Evolutionary conservation across 768 basidiomycete genomes (phyloP), one percentile per base, ranked within the genome.

Genomic region (Rhodosporidiobolus sp.): DNA sequence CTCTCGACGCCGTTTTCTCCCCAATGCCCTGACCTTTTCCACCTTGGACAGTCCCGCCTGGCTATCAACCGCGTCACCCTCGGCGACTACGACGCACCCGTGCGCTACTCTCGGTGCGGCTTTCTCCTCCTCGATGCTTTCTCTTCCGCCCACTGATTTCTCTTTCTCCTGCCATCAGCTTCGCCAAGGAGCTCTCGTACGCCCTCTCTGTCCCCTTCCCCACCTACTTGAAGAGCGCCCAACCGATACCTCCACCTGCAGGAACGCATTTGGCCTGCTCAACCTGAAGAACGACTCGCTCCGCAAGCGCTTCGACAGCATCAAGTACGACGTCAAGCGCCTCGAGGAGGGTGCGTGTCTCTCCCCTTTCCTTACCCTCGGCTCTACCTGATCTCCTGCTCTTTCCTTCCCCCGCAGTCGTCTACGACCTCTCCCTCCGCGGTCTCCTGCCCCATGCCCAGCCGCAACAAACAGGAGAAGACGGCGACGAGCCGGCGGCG

Each of bases 281-380:
- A 84, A 84, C 66, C 79, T 84, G 24, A 81, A 83, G 69, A 84
- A 84, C 72, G 83, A 84, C 68, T 79, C 80, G 34, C 75, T 83
- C 20, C 69, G 82, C 52, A 79, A 82, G 35, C 78, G 80, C 38
- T 83, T 83, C 69, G 82, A 83, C 76, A 79, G 79, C 28, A 75
- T 83, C 63, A 83, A 83, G 73, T 84, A 83, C 77, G 83, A 83
- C 62, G 75, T 83, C 52, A 83, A 83, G 79, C 73, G 78, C 54
- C 80, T 82, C 48, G 83, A 84, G 66, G 82, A 83, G 73, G 74
- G 74, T 65, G 43, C 62, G 70, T 70, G 35, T 32, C 3, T 5
- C 26, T n/a, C 22, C 26, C 26, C 11, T 28, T 26, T 12, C 50
- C 12, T 52, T 10, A 8, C 55, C 26, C 57, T 38, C 58, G 28